phyloP scores from a whole-genome alignment of 371 early-diverging fungal species.

The Funneliformis caledonium region DNA sequence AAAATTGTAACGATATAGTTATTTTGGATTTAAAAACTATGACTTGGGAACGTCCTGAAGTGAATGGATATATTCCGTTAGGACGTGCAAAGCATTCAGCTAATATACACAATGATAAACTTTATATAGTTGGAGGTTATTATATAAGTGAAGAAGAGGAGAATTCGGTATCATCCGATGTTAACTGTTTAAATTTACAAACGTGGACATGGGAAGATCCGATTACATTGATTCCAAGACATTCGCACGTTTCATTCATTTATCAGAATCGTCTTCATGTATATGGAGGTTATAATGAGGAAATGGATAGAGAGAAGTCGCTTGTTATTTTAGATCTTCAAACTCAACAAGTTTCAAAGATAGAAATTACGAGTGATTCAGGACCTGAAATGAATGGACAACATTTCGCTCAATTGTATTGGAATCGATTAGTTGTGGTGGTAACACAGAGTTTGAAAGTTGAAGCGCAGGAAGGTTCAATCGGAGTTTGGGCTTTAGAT shows the following conservation, averaged over 20 bases:
- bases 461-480: constrained; percentile 49
- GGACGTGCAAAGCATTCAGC: constrained; percentile 74
- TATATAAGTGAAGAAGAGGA: constrained; percentile 45
- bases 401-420: constrained; percentile 70
- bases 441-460: constrained; percentile 58
- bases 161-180: constrained; percentile 51
- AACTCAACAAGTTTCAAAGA: constrained; percentile 52
- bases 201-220: constrained; percentile 71
- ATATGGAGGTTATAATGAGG: constrained; percentile 69
- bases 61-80: constrained; percentile 55
- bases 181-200: constrained; percentile 62
- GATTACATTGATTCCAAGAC: constrained; percentile 59
- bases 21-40: constrained; percentile 61
- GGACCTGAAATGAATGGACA: constrained; percentile 67
- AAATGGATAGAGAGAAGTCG: constrained; percentile 65
- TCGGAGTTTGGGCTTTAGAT: constrained; percentile 70
- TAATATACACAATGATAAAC: constrained; percentile 63
- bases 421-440: constrained; percentile 63
- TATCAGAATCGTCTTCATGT: constrained; percentile 63
- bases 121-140: constrained; percentile 68
- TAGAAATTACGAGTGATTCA: constrained; percentile 58
- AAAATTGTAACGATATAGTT: constrained; percentile 64
- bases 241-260: constrained; percentile 64
- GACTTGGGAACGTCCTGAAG: constrained; percentile 69
- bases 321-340: constrained; percentile 63